phyloP scores from a whole-genome alignment of 768 basidiomycete species.

The Clavulina sp. region DNA sequence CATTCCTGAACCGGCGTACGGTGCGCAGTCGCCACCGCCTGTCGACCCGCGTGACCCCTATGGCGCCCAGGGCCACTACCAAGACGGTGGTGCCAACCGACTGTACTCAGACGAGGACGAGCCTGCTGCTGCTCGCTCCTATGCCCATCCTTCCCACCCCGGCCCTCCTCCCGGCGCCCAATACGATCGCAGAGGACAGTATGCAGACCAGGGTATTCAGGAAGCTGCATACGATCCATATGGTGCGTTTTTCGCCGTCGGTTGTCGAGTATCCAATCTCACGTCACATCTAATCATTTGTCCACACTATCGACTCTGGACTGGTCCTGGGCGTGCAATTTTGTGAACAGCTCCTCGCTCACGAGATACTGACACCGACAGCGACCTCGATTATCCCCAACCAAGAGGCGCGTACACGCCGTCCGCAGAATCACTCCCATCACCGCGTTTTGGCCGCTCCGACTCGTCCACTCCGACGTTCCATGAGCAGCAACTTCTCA shows the following conservation, averaged over 20 bases:
- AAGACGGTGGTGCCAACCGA: neutral
- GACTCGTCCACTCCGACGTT: slow-evolving; percentile 62
- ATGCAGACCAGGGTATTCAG: neutral
- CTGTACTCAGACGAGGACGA: neutral
- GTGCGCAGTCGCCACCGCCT: slow-evolving; percentile 17
- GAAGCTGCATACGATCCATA: neutral
- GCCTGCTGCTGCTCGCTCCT: too few relatives aligned
- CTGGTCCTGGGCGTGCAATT: too few relatives aligned
- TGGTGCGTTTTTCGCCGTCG: neutral
- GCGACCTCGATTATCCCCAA: slow-evolving; percentile 45
- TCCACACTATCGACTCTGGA: too few relatives aligned
- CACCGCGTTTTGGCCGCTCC: slow-evolving; percentile 39
- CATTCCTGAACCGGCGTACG: slow-evolving; percentile 6
- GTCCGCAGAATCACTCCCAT: slow-evolving; percentile 53
- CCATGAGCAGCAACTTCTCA: slow-evolving; percentile 38
- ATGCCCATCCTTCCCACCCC: neutral
- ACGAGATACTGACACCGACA: slow-evolving; percentile 49
- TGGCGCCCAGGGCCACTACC: neutral
- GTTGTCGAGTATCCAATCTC: neutral
- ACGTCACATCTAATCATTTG: too few relatives aligned
- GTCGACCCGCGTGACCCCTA: slow-evolving; percentile 7
- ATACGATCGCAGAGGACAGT: neutral
- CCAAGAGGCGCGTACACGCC: slow-evolving; percentile 43
- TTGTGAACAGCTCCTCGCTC: neutral
- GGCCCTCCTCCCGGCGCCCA: neutral